phyloP scores from a whole-genome alignment of 129 eudicot species.

The Chrysanthemum seticuspe region DNA sequence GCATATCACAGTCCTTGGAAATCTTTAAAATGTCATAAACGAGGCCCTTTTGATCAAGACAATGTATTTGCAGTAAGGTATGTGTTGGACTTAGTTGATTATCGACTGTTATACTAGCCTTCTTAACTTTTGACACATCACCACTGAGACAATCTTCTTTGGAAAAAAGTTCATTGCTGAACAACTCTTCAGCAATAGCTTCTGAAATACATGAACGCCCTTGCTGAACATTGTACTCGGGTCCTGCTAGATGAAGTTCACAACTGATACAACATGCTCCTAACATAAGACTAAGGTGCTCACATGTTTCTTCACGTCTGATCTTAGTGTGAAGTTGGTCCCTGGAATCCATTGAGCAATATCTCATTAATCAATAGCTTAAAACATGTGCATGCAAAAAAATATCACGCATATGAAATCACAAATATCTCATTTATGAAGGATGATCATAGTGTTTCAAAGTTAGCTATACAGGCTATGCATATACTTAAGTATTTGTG shows the following conservation, averaged over 20 bases:
- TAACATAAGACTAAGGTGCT: slow-evolving; percentile 48
- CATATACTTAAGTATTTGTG: too few species aligned
- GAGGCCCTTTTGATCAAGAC: slow-evolving; percentile 18
- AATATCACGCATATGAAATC: too few species aligned
- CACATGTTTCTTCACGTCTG: slow-evolving; percentile 60
- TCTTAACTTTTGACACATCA: slow-evolving; percentile 42
- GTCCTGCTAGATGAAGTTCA: slow-evolving; percentile 78
- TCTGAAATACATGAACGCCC: slow-evolving; percentile 55
- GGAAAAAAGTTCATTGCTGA: slow-evolving; percentile 44
- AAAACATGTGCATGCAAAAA: too few species aligned
- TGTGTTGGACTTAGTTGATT: slow-evolving; percentile 71
- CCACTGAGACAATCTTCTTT: slow-evolving; percentile 33
- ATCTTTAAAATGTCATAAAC: slow-evolving; percentile 14
- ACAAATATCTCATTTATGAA: too few species aligned
- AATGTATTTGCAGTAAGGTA: slow-evolving; percentile 64
- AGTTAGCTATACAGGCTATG: too few species aligned
- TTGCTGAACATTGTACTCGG: slow-evolving; percentile 57
- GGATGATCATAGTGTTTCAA: too few species aligned
- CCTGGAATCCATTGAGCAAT: slow-evolving; percentile 41
- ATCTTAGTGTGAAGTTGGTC: slow-evolving; percentile 58
- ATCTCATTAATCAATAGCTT: background rate
- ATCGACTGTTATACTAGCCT: slow-evolving; percentile 60
- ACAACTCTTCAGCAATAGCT: slow-evolving; percentile 54
- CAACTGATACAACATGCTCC: slow-evolving; percentile 83
- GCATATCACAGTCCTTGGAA: slow-evolving; percentile 17